Evolutionary conservation across 1,284 basidiomycete genomes (phyloP).

Genomic region (Ceratobasidium sp.): DNA sequence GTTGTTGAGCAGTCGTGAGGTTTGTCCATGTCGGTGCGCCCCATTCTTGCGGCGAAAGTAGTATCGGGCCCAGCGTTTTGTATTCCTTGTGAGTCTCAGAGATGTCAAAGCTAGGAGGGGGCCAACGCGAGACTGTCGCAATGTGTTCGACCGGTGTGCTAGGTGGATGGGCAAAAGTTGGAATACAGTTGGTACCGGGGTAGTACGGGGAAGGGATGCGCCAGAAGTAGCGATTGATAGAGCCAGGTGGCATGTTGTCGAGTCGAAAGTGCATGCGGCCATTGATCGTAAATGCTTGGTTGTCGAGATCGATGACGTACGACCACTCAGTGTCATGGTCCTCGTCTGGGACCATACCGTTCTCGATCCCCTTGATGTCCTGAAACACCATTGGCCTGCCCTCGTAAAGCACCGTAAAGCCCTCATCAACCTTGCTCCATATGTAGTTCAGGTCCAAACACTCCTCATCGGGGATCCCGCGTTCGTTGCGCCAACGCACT

Average conservation of each 20-base stretch:
- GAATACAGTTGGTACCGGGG: background rate
- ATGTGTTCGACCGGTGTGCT: background rate
- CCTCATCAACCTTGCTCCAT: background rate
- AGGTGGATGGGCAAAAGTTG: background rate
- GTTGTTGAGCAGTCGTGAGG: background rate
- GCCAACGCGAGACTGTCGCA: background rate
- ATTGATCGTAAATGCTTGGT: conserved; percentile 37
- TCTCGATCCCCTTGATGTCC: background rate
- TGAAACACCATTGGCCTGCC: background rate
- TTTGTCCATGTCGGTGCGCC: conserved; percentile 3
- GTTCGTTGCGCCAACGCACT: background rate
- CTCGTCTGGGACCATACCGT: background rate
- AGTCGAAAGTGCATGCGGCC: conserved; percentile 15
- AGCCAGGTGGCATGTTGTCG: conserved; percentile 22
- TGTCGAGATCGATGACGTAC: conserved; percentile 39
- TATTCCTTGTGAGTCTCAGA: background rate
- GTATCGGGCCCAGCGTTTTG: background rate
- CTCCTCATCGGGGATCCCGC: background rate
- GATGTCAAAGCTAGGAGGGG: background rate
- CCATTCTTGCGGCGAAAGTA: background rate
- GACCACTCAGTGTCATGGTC: conserved; percentile 6
- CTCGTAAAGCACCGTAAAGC: background rate
- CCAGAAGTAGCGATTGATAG: background rate
- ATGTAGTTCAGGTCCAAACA: background rate
- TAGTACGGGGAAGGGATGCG: background rate